Base-by-base conservation (phyloP, 768 basidiomycete genomes). In the Boletus subcaerulescens region DNA sequence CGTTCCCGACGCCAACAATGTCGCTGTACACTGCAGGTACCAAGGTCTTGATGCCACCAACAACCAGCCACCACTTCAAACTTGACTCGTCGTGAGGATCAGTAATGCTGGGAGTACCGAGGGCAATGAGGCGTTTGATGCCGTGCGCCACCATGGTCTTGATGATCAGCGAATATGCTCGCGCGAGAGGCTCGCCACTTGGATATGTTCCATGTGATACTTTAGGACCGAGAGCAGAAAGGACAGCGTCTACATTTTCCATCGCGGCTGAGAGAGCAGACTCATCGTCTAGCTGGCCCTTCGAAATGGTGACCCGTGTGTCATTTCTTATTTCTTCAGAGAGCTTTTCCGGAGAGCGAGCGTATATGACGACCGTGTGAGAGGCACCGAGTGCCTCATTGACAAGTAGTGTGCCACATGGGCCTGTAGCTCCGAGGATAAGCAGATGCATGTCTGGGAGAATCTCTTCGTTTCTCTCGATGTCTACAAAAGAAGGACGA, bases 391-490 rank as follows among this genome's bases (percentile, higher is more conserved):
- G 77, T 6, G 77, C 71, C 62, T 85, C 78, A 48, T 82, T 77
- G 53, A 84, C 75, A 55, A 89, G 73, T 17, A 78, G 75, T 43
- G 80, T 68, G 46, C 88, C 89, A 35, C 71, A 69, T 14, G 81
- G 76, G 2, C 88, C 87, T 4, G 88, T 91, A 22, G 77, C 84
- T 17, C 88, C 89, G n/a, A 91, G 75, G 54, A 90, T 74, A 50
- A 90, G 74, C 53, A 88, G 61, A 24, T 75, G 83, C 81, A 81
- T 80, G 17, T 35, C 18, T 42, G 11, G 41, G 13, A 17, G 13
- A 20, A 13, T 17, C 33, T 11, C 33, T 35, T 14, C 33, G 33
- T 22, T 39, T 29, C 31, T 40, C 22, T 47, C 14, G 39, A 38
- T 2, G 50, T 24, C 48, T 60, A 33, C 57, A 45, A 54, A 33